Percentiles rank a stretch among this genome's conserved stretches.
phyloP scores from a whole-genome alignment of 805 yeast species.

The Lipomyces chichibuensis region DNA sequence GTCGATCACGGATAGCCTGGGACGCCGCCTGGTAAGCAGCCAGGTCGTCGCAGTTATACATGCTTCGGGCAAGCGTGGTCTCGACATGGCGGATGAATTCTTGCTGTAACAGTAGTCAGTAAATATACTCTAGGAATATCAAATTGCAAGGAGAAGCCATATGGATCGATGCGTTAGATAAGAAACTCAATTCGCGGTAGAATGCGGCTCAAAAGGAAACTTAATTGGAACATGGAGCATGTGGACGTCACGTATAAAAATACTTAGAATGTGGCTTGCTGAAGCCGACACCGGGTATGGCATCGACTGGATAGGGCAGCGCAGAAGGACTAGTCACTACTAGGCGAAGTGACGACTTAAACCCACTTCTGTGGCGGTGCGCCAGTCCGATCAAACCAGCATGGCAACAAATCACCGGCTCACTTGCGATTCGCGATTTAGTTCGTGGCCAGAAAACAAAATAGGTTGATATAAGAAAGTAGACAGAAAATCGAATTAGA shows the following conservation, averaged over 20 bases:
- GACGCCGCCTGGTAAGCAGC: conserved; percentile 94
- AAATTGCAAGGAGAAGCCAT: background rate
- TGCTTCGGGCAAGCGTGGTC: conserved; percentile 84
- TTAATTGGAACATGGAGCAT: no score
- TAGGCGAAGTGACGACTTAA: background rate
- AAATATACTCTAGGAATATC: background rate
- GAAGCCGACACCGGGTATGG: background rate
- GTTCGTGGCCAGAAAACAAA: no score
- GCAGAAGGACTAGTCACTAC: background rate
- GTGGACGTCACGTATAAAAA: background rate
- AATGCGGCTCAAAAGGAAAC: background rate
- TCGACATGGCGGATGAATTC: conserved; percentile 84
- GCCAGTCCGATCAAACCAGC: no score
- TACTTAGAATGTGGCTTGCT: background rate
- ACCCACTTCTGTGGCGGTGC: no score
- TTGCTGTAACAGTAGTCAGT: conserved; percentile 47
- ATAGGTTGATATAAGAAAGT: background rate
- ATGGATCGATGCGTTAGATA: background rate
- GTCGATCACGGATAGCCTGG: conserved; percentile 72
- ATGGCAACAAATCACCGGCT: no score
- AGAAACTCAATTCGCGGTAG: background rate
- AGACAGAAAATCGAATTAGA: background rate
- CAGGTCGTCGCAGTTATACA: conserved; percentile 87
- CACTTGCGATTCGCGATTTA: background rate
- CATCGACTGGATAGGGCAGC: background rate